Evolutionary conservation across 345 rosid genomes (phyloP).

Genomic region (Barbarea vulgaris): DNA sequence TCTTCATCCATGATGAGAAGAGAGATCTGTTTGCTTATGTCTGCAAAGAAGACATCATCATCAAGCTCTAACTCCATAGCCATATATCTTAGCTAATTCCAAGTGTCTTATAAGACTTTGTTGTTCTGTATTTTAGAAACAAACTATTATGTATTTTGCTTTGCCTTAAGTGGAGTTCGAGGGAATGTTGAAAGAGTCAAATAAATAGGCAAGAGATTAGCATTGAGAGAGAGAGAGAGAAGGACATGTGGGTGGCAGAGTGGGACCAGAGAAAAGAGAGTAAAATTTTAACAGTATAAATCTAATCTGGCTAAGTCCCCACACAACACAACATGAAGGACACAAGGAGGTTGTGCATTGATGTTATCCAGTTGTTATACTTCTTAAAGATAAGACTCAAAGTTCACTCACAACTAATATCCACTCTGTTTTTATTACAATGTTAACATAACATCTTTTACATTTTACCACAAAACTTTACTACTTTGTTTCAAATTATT

Average conservation of each 20-base stretch:
- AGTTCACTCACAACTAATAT: constrained; percentile 33
- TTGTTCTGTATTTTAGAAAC: not conserved
- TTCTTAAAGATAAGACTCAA: constrained; percentile 27
- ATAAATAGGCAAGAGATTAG: constrained; percentile 35
- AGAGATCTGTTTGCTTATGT: constrained; percentile 87
- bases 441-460: not conserved
- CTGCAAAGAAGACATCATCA: constrained; percentile 90
- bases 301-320: constrained; percentile 41
- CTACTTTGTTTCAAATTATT: too few relatives aligned
- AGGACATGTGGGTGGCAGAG: constrained; percentile 43
- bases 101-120: constrained; percentile 13
- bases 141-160: constrained; percentile 8
- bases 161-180: constrained; percentile 32
- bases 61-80: constrained; percentile 83
- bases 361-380: constrained; percentile 40
- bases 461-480: not conserved
- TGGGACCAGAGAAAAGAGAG: constrained; percentile 21
- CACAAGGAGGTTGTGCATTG: constrained; percentile 40
- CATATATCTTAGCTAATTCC: constrained; percentile 30
- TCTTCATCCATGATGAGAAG: constrained; percentile 96
- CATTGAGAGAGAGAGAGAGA: constrained; percentile 19
- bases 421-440: constrained; percentile 21
- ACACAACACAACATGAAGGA: constrained; percentile 38
- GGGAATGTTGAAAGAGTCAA: constrained; percentile 43
- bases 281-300: constrained; percentile 20